Base-by-base conservation (phyloP, 2,329 filamentous ascomycete species). In the Epicoccum nigrum region DNA sequence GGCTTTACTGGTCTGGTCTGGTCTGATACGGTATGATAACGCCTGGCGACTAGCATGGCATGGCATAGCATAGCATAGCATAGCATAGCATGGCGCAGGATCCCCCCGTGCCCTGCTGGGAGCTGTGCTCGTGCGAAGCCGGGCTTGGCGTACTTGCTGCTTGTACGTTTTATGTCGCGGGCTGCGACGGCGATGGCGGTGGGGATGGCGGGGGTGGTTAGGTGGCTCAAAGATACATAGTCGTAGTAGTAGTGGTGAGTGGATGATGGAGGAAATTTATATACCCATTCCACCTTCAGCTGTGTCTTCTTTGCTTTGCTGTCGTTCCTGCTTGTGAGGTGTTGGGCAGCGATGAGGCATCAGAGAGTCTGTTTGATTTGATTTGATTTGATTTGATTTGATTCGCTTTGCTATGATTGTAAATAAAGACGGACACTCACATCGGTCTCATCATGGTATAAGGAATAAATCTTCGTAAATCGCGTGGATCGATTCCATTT, bases 111-210 rank as follows among this genome's bases (percentile, higher is more conserved):
- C n/a, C n/a, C n/a, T n/a, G n/a, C n/a, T n/a, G n/a, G n/a, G n/a
- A n/a, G n/a, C n/a, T n/a, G n/a, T n/a, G n/a, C n/a, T 7, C 23
- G 23, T 25, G 23, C 23, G 9, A 25, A 25, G 3, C 23, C 6
- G 23, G 23, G 23, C 9, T 11, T 30, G 28, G 28, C 28, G 28
- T 30, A 6, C 23, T n/a, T 27, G 23, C 6, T n/a, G 9, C 15
- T 19, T 52, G 49, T 46, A 52, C 38, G 49, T 47, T 46, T 42
- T 25, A 25, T 25, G 43, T 41, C 32, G 43, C 19, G 6, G 20
- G 13, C 16, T 13, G 38, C 32, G 45, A 33, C 25, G 9, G 31
- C 8, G 28, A 28, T 15, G 27, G 32, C 37, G 37, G 12, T 37
- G 30, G 4, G 23, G 9, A 7, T 25, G 23, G 23, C 6, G 9